These are phyloP conservation scores for Rutstroemia sp. DNA, from an alignment of 2,329 filamentous ascomycete species.

Conservation along the genomic window DNA sequence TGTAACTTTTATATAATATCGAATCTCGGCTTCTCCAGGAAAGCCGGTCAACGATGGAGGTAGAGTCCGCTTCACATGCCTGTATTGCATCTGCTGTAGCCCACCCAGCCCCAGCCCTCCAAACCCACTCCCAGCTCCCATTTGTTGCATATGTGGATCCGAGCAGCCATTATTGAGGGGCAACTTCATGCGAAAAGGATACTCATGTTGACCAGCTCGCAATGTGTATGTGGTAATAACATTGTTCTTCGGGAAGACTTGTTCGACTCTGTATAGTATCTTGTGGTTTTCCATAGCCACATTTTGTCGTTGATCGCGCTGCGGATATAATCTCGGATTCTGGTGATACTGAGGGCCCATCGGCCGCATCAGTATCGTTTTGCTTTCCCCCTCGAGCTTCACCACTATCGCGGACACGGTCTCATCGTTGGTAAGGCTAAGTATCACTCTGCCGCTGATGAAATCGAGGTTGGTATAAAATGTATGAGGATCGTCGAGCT, in stretches of 20 bases:
- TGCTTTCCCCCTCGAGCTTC: conserved; percentile 75
- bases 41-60: conserved; percentile 87
- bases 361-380: conserved; percentile 44
- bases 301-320: conserved; percentile 17
- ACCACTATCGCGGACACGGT: conserved; percentile 66
- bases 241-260: conserved; percentile 55
- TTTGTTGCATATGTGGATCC: conserved; percentile 41
- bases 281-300: conserved; percentile 56
- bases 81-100: conserved; percentile 52
- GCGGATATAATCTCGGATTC: conserved; percentile 11
- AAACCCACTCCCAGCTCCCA: conserved; percentile 45
- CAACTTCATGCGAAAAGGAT: conserved; percentile 72
- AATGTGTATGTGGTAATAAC: conserved; percentile 43
- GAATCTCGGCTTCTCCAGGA: conserved; percentile 79
- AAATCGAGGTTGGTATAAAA: conserved; percentile 77
- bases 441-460: conserved; percentile 54
- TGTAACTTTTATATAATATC: conserved; percentile 94
- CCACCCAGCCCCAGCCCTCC: conserved; percentile 56
- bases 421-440: conserved; percentile 57
- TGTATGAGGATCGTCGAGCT: conserved; percentile 57
- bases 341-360: conserved; percentile 11
- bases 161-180: conserved; percentile 64
- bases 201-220: conserved; percentile 64
- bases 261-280: conserved; percentile 66
- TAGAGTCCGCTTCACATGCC: conserved; percentile 76